phyloP scores from a whole-genome alignment of 176 grass and related monocot genomes.

The Bothriochloa decipiens region DNA sequence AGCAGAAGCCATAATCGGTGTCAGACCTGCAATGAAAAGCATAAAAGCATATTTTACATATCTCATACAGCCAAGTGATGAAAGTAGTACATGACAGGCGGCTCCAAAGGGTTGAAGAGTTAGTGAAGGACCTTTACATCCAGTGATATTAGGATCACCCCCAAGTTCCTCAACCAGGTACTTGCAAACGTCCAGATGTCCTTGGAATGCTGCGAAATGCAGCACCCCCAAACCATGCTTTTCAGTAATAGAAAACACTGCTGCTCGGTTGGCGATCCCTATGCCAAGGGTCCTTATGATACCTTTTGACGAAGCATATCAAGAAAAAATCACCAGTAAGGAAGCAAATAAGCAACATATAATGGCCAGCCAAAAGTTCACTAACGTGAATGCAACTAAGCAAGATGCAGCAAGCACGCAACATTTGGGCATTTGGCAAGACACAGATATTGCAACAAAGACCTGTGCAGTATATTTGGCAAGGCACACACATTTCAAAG shows the following conservation, averaged over 20 bases:
- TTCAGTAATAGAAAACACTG: neutral
- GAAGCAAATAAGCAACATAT: neutral
- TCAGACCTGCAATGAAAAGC: neutral
- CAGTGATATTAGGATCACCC: slow-evolving; percentile 29
- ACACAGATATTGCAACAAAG: too few species aligned
- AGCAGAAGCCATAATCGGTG: slow-evolving; percentile 30
- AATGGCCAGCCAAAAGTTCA: neutral
- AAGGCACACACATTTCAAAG: too few species aligned
- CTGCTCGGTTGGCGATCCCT: neutral
- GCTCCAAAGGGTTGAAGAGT: neutral
- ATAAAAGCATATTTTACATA: neutral
- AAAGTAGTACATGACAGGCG: too few species aligned
- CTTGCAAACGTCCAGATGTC: slow-evolving; percentile 38
- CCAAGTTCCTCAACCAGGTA: slow-evolving; percentile 42
- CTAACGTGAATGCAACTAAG: neutral
- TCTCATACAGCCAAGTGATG: neutral
- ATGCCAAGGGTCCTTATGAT: neutral
- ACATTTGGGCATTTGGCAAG: too few species aligned
- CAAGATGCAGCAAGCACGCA: neutral
- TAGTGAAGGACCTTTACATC: slow-evolving; percentile 11
- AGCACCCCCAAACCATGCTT: neutral
- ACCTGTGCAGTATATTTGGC: too few species aligned
- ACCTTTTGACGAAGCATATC: neutral
- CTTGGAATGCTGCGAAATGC: neutral
- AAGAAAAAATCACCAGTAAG: neutral